phyloP scores from a whole-genome alignment of 345 rosid genomes.

The Euclidium syriacum region DNA sequence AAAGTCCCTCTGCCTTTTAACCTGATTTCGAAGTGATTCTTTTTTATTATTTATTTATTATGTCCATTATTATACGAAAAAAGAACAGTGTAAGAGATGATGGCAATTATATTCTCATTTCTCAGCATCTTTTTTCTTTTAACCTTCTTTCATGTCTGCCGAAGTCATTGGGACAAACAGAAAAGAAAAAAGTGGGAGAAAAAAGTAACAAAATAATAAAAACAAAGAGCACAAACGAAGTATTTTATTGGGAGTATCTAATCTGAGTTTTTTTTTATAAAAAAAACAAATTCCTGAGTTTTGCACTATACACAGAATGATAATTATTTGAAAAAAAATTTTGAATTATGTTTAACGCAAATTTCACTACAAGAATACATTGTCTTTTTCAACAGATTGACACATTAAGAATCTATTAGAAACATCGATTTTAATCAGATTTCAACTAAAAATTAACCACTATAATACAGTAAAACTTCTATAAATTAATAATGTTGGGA shows the following conservation, averaged over 20 bases:
- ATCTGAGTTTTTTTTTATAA: neutral
- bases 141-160: constrained; percentile 18
- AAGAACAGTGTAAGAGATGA: constrained; percentile 3
- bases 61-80: neutral
- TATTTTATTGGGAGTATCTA: constrained; percentile 6
- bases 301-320: no score
- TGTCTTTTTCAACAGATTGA: no score
- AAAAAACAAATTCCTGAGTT: no score
- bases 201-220: neutral
- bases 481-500: no score
- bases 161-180: constrained; percentile 16
- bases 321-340: no score
- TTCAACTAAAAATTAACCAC: no score
- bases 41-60: neutral
- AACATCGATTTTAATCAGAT: no score
- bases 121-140: constrained; percentile 4
- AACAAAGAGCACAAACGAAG: constrained; percentile 11
- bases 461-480: no score
- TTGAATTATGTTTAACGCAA: no score
- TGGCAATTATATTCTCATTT: constrained; percentile 6
- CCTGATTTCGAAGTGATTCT: constrained; percentile 19
- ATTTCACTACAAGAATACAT: no score
- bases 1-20: constrained; percentile 21
- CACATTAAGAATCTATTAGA: no score
- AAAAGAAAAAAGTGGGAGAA: constrained; percentile 4